A percentile compares a stretch with the other conserved stretches of the same genome.
Evolutionary conservation across 176 grass and related monocot species (phyloP).

Genomic region (Musa acuminata): DNA sequence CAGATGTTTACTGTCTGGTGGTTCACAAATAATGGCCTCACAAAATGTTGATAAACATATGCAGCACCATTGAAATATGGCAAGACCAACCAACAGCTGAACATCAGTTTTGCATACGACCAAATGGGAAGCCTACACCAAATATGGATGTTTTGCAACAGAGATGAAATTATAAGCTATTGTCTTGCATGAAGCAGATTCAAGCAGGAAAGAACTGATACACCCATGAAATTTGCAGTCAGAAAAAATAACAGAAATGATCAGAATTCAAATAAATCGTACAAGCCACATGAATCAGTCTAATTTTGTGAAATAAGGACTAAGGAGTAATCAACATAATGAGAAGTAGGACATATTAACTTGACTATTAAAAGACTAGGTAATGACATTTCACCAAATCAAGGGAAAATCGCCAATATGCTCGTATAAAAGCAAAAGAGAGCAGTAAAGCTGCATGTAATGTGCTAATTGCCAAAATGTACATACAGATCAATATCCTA

Average conservation of each 20-base stretch:
- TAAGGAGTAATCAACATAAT: not conserved
- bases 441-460: not conserved
- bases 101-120: slow-evolving; percentile 94
- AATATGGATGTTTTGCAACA: not conserved
- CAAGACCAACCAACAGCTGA: slow-evolving; percentile 94
- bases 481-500: not conserved
- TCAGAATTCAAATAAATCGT: not conserved
- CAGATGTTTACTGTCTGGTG: slow-evolving; percentile 78
- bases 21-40: slow-evolving; percentile 74
- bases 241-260: not conserved
- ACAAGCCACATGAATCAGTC: not conserved
- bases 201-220: not conserved
- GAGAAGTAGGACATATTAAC: not conserved
- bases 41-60: slow-evolving; percentile 90
- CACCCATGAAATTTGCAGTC: not conserved
- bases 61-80: slow-evolving; percentile 87
- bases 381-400: not conserved
- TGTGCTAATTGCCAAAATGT: not conserved
- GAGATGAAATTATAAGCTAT: not conserved
- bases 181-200: not conserved
- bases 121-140: slow-evolving; percentile 90
- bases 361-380: not conserved
- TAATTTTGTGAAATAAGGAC: not conserved
- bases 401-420: not conserved
- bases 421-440: not conserved